These are phyloP conservation scores for Linnemannia schmuckeri DNA, from an alignment of 192 early-diverging fungal genomes.

Conservation along the genomic window DNA sequence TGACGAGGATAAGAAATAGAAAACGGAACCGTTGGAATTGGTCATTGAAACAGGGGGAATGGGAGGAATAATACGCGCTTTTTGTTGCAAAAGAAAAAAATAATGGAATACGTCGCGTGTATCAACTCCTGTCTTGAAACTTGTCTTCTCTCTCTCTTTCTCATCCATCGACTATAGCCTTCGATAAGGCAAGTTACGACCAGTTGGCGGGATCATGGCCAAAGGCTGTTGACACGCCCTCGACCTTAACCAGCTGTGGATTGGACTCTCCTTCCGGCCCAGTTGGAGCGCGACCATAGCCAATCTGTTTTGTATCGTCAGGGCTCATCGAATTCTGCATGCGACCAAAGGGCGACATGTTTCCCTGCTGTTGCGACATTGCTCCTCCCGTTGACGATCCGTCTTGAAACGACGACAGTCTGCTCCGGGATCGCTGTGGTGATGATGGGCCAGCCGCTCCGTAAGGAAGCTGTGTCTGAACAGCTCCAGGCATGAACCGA, in stretches of 20 bases:
- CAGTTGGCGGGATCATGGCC: conserved; percentile 26
- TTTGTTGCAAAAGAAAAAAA: conserved; percentile 8
- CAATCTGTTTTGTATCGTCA: conserved; percentile 29
- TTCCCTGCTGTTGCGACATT: conserved; percentile 27
- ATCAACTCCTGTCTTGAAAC: background rate
- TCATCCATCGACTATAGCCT: background rate
- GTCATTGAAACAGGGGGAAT: background rate
- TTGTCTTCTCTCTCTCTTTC: background rate
- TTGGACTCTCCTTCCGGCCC: conserved; percentile 30
- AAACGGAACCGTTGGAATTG: background rate
- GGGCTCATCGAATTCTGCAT: conserved; percentile 27
- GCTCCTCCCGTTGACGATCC: conserved; percentile 6
- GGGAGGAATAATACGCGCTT: too few species aligned
- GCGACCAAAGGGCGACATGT: conserved; percentile 21
- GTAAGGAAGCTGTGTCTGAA: conserved; percentile 23
- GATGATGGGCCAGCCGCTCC: conserved; percentile 19
- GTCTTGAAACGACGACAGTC: conserved; percentile 39
- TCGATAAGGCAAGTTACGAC: conserved; percentile 11
- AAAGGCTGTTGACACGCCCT: conserved; percentile 22
- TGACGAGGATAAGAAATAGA: background rate
- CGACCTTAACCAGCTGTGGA: conserved; percentile 37
- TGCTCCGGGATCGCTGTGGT: conserved; percentile 34
- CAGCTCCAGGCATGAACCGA: conserved; percentile 24
- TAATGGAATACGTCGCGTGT: background rate
- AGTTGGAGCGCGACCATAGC: conserved; percentile 12